phyloP scores from a whole-genome alignment of 495 filamentous ascomycete genomes.

The Durotheca rogersii region DNA sequence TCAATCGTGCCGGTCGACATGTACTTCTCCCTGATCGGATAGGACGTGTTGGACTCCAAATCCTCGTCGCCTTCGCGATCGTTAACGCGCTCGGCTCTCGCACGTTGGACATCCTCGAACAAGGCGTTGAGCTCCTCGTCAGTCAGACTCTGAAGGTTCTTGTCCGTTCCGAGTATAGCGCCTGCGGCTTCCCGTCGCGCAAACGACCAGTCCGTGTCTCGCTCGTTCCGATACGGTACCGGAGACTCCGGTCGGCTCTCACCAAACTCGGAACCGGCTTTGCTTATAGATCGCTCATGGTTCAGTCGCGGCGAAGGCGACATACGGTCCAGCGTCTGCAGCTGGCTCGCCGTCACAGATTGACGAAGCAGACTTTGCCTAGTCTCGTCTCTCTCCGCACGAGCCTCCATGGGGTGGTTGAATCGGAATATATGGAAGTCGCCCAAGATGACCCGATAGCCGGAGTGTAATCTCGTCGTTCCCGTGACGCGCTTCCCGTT shows the following conservation, averaged over 20 bases:
- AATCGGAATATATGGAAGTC: constrained; percentile 99
- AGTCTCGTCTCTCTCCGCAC: constrained; percentile 81
- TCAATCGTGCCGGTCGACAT: constrained; percentile 93
- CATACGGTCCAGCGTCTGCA: constrained; percentile 51
- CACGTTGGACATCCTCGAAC: constrained; percentile 91
- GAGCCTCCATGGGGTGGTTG: constrained; percentile 95
- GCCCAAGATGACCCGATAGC: constrained; percentile 91
- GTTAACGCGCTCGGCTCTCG: constrained; percentile 74
- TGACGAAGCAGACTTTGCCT: constrained; percentile 80
- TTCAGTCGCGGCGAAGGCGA: constrained; percentile 62
- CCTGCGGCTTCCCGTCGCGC: constrained; percentile 88
- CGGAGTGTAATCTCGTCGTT: constrained; percentile 81
- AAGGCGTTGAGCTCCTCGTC: constrained; percentile 95
- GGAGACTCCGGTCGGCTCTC: constrained; percentile 79
- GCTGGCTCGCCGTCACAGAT: constrained; percentile 78
- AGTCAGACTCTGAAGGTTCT: constrained; percentile 81
- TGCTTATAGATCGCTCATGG: constrained; percentile 77
- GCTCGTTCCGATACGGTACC: constrained; percentile 64
- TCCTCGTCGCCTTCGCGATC: constrained; percentile 82
- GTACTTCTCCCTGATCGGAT: constrained; percentile 90
- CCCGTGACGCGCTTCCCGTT: constrained; percentile 87
- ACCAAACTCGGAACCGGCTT: constrained; percentile 64
- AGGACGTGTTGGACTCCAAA: constrained; percentile 83
- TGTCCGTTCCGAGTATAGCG: constrained; percentile 87
- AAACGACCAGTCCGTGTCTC: constrained; percentile 95